Conservation (phyloP, 208 protist genomes). For the Borovskyia barvae region DNA sequence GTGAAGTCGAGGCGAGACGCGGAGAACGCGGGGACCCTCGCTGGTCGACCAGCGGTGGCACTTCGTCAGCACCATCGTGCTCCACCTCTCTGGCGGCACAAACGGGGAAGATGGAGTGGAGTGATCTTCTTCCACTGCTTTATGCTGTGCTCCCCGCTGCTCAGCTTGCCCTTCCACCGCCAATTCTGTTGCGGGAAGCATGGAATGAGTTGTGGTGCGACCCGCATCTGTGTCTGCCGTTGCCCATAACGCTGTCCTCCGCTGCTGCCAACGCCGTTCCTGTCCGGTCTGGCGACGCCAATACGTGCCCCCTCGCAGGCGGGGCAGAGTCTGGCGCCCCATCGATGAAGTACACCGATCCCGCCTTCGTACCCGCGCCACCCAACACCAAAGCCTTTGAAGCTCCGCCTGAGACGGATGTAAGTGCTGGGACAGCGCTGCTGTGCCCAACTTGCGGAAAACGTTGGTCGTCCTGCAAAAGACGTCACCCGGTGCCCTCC, state of each 20-base stretch:
- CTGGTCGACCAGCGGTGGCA: no score
- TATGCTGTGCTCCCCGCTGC: slow-evolving; percentile 24
- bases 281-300: no score
- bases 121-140: slow-evolving; percentile 27
- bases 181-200: slow-evolving; percentile 51
- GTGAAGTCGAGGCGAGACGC: no score
- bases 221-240: slow-evolving; percentile 24
- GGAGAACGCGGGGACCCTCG: no score
- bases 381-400: not conserved
- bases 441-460: slow-evolving; percentile 67
- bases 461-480: slow-evolving; percentile 55
- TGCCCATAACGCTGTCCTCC: slow-evolving; percentile 22
- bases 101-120: no score
- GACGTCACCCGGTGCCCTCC: slow-evolving; percentile 42
- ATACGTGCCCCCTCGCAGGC: no score
- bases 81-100: no score
- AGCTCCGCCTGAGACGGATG: not conserved
- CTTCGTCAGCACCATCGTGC: no score
- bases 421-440: slow-evolving; percentile 17
- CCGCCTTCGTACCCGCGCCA: no score
- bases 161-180: slow-evolving; percentile 27
- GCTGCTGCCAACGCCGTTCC: no score
- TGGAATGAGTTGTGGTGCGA: slow-evolving; percentile 71
- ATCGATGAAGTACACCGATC: no score
- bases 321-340: no score